Percentiles rank a stretch among this genome's conserved stretches.
Conservation (phyloP, 2,329 filamentous ascomycete species). For the Ilyonectria destructans region DNA sequence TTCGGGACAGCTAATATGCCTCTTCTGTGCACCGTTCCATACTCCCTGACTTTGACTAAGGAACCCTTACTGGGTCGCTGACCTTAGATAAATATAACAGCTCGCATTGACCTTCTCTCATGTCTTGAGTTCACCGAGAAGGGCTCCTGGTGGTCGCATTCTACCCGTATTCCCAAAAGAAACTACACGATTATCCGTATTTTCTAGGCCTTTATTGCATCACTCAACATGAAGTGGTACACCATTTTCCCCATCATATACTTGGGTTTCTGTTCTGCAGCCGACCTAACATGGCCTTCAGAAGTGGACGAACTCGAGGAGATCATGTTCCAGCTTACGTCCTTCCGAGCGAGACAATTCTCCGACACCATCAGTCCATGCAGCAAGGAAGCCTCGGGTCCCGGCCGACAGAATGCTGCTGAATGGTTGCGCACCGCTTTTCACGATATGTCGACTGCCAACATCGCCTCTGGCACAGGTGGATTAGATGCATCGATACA, state of each 20-base stretch:
- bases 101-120: no score
- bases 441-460: slow-evolving; percentile 74
- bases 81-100: no score
- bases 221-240: slow-evolving; percentile 1
- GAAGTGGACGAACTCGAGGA: slow-evolving; percentile 75
- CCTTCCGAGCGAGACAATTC: slow-evolving; percentile 70
- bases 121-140: no score
- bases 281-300: slow-evolving; percentile 75
- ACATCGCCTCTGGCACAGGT: slow-evolving; percentile 63
- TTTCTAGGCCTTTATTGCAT: no score
- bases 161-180: no score
- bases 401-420: slow-evolving; percentile 72
- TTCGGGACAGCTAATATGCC: no score
- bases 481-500: slow-evolving; percentile 74
- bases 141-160: no score
- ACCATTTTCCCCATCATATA: slow-evolving; percentile 28
- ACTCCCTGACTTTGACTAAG: no score
- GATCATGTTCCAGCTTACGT: slow-evolving; percentile 73
- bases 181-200: background rate
- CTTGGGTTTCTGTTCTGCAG: slow-evolving; percentile 55
- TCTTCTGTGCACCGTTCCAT: no score
- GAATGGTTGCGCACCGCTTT: slow-evolving; percentile 76
- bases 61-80: no score
- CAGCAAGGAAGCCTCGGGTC: slow-evolving; percentile 66
- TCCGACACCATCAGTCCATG: slow-evolving; percentile 72